These are phyloP conservation scores for Trametes sanguinea DNA, from an alignment of 768 basidiomycete genomes.

Conservation along the genomic window DNA sequence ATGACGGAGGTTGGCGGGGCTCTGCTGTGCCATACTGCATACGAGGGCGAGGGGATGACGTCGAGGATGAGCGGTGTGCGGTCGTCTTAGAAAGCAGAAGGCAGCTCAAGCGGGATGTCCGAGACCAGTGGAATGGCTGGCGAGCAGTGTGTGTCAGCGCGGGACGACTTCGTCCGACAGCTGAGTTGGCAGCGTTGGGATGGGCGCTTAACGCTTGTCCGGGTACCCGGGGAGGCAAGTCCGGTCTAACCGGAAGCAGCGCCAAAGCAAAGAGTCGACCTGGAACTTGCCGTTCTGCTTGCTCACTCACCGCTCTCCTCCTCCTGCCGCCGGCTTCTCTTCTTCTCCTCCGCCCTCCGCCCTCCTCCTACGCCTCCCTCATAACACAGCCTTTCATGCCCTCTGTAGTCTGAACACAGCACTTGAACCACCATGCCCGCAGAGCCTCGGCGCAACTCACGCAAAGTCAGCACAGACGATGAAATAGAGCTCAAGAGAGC, in stretches of 20 bases:
- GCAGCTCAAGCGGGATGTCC: background rate
- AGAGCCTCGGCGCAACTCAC: constrained; percentile 27
- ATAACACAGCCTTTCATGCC: background rate
- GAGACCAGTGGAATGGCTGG: too few species aligned
- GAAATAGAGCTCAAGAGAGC: constrained; percentile 75
- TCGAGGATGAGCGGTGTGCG: background rate
- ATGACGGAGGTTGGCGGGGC: background rate
- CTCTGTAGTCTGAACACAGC: background rate
- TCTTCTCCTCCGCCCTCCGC: background rate
- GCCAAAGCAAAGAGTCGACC: background rate
- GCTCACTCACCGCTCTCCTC: background rate
- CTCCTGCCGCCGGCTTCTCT: background rate
- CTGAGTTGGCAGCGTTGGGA: too few species aligned
- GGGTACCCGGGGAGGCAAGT: background rate
- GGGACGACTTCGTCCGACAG: too few species aligned
- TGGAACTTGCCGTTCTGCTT: background rate
- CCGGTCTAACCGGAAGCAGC: background rate
- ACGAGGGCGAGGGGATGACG: background rate
- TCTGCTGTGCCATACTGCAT: too few species aligned
- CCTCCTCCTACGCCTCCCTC: background rate
- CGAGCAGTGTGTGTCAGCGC: background rate
- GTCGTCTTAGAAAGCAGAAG: background rate
- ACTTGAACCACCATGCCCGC: constrained; percentile 26
- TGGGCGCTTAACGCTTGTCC: background rate
- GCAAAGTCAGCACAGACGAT: constrained; percentile 29